These are phyloP conservation scores for Salvia hispanica DNA, from an alignment of 257 asterid species.

Conservation along the genomic window DNA sequence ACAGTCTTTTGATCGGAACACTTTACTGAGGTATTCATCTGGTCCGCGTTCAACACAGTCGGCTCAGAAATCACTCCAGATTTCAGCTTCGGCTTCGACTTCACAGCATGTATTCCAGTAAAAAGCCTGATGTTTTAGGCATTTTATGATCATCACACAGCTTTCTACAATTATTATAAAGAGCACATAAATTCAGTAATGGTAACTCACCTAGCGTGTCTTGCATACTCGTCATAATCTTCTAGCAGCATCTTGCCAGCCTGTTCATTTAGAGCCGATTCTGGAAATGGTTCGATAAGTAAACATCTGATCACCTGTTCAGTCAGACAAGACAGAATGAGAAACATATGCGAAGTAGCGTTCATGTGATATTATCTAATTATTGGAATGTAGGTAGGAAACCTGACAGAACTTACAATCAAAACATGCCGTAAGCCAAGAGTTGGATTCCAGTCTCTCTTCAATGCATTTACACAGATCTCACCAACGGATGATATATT, in stretches of 20 bases:
- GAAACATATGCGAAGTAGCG: neutral
- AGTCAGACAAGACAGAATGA: neutral
- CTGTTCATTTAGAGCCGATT: conserved; percentile 93
- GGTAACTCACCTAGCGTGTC: conserved; percentile 70
- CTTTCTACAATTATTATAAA: neutral
- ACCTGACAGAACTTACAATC: conserved; percentile 53
- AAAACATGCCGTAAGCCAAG: conserved; percentile 92
- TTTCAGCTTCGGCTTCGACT: conserved; percentile 72
- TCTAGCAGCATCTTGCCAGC: conserved; percentile 98
- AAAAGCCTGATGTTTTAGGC: conserved; percentile 52
- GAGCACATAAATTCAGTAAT: too few species aligned
- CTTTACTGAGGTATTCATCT: conserved; percentile 51
- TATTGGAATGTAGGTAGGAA: neutral
- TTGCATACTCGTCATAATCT: conserved; percentile 85
- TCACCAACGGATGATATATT: conserved; percentile 84
- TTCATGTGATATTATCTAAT: neutral
- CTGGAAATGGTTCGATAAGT: conserved; percentile 95
- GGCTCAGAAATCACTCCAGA: conserved; percentile 72
- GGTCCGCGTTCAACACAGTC: conserved; percentile 60
- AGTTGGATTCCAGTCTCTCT: conserved; percentile 90
- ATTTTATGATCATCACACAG: conserved; percentile 1
- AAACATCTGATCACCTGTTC: conserved; percentile 91
- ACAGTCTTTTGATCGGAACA: conserved; percentile 57
- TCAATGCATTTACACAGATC: conserved; percentile 95
- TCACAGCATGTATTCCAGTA: conserved; percentile 84